Evolutionary conservation across 176 grass and related monocot genomes (phyloP), one percentile per base, ranked within the genome.

Genomic region (Tillandsia fasciculata): DNA sequence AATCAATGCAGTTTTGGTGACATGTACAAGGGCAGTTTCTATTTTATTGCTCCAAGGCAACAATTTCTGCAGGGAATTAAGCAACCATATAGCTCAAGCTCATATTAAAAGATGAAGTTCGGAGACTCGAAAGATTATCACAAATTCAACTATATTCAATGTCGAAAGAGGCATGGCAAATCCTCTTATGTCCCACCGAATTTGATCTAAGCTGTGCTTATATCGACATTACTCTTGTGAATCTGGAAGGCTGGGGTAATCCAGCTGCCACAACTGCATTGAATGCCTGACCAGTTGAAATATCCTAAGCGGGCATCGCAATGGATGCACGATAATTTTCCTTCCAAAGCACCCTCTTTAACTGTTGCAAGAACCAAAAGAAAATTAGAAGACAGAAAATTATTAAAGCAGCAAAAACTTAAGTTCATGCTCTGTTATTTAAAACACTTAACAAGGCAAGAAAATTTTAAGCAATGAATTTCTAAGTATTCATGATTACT

Each of bases 261-360:
- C 93, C 89, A 92, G 76, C 86, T 90, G n/a, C 93, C 86, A 2
- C 86, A 97, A 61, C 88, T 92, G 86, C 93, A 97, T 66, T 92
- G 93, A 26, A 92, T 87, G 47, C 93, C 93, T 24, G 81, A 83
- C 93, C 93, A 97, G 77, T 90, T 90, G 78, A 92, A 97, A 74
- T 92, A 92, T 28, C 93, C 93, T 24, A 96, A 71, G 11, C 83
- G 83, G 20, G 93, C 78, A 54, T 79, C 76, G 9, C 86, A 96
- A 73, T 92, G 83, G 74, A 96, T 85, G 68, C 93, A 96, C 1
- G 82, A 82, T 22, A 96, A 83, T 68, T 96, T 96, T 68, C 93
- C 93, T 72, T 92, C 86, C 79, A 96, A 78, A 27, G 93, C 93
- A 29, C 88, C 88, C 3, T 96, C 93, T 83, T 92, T 86, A 22